Percentiles rank a stretch among this genome's conserved stretches.
phyloP scores from a whole-genome alignment of 306 rosid species.

The Rosa multiflora region DNA sequence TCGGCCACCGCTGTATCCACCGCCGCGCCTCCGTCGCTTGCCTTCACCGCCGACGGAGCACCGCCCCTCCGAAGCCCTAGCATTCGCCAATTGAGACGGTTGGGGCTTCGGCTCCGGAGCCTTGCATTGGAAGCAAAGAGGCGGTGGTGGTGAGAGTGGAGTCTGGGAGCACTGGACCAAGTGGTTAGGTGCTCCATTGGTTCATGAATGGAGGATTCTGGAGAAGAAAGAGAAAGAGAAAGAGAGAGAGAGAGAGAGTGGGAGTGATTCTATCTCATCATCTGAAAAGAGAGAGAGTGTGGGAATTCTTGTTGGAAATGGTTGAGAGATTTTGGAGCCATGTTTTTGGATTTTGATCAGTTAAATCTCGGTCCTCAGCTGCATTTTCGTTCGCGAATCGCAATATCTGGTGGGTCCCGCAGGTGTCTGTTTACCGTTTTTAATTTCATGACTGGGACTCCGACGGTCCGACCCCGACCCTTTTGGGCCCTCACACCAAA shows the following conservation, averaged over 20 bases:
- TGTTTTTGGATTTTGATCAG: neutral
- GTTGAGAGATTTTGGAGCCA: constrained; percentile 2
- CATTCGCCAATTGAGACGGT: neutral
- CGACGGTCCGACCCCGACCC: neutral
- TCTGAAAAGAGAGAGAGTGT: neutral
- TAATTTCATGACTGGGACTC: neutral
- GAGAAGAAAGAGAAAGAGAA: no score
- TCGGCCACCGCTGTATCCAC: constrained; percentile 27
- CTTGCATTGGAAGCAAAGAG: neutral
- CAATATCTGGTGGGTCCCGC: neutral
- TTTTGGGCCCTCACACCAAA: no score
- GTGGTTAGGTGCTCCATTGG: constrained; percentile 14
- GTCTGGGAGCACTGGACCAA: constrained; percentile 6
- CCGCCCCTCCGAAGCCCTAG: neutral
- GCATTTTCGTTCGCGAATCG: constrained; percentile 10
- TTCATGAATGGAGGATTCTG: neutral
- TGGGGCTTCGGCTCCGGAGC: neutral
- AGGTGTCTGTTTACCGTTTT: neutral
- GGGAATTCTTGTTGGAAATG: neutral
- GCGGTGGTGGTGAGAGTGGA: neutral
- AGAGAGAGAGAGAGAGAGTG: neutral
- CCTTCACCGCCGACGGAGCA: constrained; percentile 7
- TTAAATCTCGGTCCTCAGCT: neutral
- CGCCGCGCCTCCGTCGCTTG: constrained; percentile 19
- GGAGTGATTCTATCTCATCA: neutral